phyloP scores from a whole-genome alignment of 139 green algal species.

The Coelastrella sp. region DNA sequence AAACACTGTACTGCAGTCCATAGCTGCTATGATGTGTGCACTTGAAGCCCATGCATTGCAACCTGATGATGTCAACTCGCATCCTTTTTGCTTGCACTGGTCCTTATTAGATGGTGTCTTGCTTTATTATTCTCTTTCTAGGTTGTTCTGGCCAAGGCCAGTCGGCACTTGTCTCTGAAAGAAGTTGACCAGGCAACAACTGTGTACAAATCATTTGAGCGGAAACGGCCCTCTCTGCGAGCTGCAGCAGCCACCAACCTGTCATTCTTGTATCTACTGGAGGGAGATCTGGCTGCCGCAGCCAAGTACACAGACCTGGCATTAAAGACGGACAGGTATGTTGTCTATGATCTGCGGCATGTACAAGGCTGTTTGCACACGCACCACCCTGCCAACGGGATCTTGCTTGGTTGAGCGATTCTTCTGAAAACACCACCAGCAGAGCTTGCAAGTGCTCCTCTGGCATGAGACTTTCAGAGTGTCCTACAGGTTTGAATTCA shows the following conservation, averaged over 20 bases:
- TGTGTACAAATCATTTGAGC: constrained; percentile 90
- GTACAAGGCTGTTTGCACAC: too few species aligned
- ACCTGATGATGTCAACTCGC: too few species aligned
- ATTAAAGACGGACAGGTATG: constrained; percentile 73
- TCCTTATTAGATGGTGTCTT: too few species aligned
- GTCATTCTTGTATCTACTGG: constrained; percentile 82
- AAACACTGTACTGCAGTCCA: not conserved
- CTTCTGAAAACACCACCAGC: not conserved
- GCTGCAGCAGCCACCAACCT: constrained; percentile 86
- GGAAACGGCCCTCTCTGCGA: constrained; percentile 64
- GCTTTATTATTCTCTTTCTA: too few species aligned
- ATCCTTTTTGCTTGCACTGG: too few species aligned
- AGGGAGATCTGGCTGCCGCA: constrained; percentile 73
- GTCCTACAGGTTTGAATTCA: too few species aligned
- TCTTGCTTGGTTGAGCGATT: too few species aligned
- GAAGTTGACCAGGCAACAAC: constrained; percentile 75
- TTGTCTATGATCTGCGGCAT: too few species aligned
- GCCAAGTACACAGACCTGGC: constrained; percentile 81
- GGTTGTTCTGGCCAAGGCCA: constrained; percentile 83
- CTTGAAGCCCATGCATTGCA: too few species aligned
- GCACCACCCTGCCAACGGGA: too few species aligned
- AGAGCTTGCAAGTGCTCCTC: not conserved
- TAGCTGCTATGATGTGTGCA: too few species aligned
- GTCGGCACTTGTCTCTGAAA: constrained; percentile 69
- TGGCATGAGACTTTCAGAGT: too few species aligned